phyloP scores from a whole-genome alignment of 192 early-diverging fungal genomes.

The Lobulomyces angularis region DNA sequence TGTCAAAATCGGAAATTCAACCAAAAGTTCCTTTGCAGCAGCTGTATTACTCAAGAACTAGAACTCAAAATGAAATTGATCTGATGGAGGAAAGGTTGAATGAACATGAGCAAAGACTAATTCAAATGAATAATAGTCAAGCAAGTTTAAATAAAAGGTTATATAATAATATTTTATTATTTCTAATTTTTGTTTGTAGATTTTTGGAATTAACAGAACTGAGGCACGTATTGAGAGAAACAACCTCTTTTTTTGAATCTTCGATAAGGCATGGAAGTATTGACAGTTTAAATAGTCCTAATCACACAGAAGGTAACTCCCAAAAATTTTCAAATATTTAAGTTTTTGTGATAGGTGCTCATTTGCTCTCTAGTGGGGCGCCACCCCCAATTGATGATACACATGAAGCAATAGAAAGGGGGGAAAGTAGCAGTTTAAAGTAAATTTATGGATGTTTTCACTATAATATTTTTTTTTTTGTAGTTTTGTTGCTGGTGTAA shows the following conservation, averaged over 20 bases:
- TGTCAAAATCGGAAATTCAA: constrained; percentile 63
- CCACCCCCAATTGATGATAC: constrained; percentile 10
- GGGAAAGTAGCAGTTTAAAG: constrained; percentile 6
- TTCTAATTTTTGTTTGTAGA: too few species aligned
- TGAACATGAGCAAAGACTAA: constrained; percentile 70
- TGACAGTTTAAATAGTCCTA: not conserved
- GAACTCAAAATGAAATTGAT: constrained; percentile 83
- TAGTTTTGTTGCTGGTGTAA: constrained; percentile 92
- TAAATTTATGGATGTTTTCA: constrained; percentile 7
- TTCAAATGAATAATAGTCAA: constrained; percentile 76
- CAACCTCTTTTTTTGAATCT: constrained; percentile 61
- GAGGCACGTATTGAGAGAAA: constrained; percentile 79
- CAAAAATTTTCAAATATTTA: too few species aligned
- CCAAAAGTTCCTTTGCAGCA: constrained; percentile 31
- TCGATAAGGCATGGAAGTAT: not conserved
- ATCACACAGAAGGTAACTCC: too few species aligned
- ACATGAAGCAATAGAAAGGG: constrained; percentile 16
- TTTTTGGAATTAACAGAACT: constrained; percentile 83
- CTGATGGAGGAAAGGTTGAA: constrained; percentile 71
- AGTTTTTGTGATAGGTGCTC: too few species aligned
- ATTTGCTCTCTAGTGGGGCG: constrained; percentile 7
- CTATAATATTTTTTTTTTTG: constrained; percentile 1
- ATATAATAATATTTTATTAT: too few species aligned
- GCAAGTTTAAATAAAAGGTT: constrained; percentile 80
- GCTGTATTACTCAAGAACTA: constrained; percentile 43